These are phyloP conservation scores for Aspergillus coremiiformis DNA, from an alignment of 495 filamentous ascomycete genomes.

Conservation along the genomic window DNA sequence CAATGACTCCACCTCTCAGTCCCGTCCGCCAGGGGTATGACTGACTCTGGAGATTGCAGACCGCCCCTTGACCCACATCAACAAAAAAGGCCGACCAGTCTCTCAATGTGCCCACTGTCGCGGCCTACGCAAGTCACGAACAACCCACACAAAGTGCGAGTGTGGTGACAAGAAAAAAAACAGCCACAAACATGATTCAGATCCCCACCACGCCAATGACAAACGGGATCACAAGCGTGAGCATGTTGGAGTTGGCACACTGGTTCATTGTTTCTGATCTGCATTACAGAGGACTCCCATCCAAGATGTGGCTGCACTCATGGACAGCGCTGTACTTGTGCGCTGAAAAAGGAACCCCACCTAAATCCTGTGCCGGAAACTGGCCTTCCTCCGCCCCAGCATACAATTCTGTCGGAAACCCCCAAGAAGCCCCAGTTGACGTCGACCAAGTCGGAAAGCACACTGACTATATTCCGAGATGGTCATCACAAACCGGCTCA, in stretches of 20 bases:
- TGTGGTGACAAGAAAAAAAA: conserved; percentile 80
- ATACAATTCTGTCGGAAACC: conserved; percentile 41
- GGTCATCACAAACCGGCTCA: conserved; percentile 91
- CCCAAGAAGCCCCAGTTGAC: conserved; percentile 63
- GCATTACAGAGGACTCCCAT: conserved; percentile 51
- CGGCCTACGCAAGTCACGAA: conserved; percentile 91
- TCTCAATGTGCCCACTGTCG: conserved; percentile 98
- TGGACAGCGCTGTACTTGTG: conserved; percentile 86
- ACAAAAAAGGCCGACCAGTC: conserved; percentile 96
- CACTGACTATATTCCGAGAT: conserved; percentile 79
- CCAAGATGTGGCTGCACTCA: conserved; percentile 78
- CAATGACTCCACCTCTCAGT: conserved; percentile 11
- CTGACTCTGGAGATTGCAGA: conserved; percentile 44
- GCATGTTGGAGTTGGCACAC: conserved; percentile 35
- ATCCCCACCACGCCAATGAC: conserved; percentile 53
- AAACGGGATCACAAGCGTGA: conserved; percentile 56
- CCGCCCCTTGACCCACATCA: conserved; percentile 88
- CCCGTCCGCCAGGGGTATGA: conserved; percentile 1
- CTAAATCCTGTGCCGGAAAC: conserved; percentile 67
- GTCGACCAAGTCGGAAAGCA: conserved; percentile 75
- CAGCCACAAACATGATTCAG: conserved; percentile 56
- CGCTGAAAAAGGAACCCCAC: conserved; percentile 79
- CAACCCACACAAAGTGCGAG: conserved; percentile 93
- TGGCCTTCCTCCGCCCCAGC: conserved; percentile 38
- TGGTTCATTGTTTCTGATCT: conserved; percentile 32